These are phyloP conservation scores for Chamaenerion angustifolium DNA, from an alignment of 345 rosid genomes.

Conservation along the genomic window DNA sequence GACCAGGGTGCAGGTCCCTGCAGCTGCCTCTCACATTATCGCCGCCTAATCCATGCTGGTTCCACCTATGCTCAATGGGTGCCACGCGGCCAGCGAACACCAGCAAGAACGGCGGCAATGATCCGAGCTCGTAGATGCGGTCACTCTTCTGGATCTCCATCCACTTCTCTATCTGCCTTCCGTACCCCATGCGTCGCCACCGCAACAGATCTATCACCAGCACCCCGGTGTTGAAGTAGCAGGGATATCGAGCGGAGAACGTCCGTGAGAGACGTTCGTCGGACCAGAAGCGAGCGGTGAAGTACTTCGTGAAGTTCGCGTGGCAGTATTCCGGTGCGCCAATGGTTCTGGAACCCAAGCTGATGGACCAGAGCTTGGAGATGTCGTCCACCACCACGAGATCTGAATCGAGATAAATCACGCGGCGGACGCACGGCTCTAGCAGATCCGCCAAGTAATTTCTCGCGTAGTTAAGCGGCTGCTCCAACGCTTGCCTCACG, in stretches of 20 bases:
- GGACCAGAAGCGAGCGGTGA: conserved; percentile 67
- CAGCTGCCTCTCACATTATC: conserved; percentile 90
- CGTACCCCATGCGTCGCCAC: conserved; percentile 71
- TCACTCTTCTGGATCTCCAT: conserved; percentile 88
- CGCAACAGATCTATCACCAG: conserved; percentile 89
- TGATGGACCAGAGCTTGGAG: conserved; percentile 60
- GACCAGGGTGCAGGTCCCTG: conserved; percentile 79
- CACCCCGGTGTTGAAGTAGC: conserved; percentile 90
- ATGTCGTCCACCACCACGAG: conserved; percentile 78
- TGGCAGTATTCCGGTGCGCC: conserved; percentile 96
- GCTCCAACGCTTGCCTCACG: conserved; percentile 86
- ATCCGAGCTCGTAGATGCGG: conserved; percentile 86
- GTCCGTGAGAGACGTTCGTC: conserved; percentile 31
- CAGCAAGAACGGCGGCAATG: conserved; percentile 77
- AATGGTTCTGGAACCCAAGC: conserved; percentile 51
- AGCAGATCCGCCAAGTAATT: conserved; percentile 72
- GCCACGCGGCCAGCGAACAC: conserved; percentile 86
- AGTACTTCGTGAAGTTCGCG: conserved; percentile 86
- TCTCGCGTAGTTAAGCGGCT: conserved; percentile 88
- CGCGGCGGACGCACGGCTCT: conserved; percentile 76
- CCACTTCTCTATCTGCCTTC: conserved; percentile 78
- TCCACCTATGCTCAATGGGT: conserved; percentile 91
- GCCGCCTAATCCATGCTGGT: conserved; percentile 92
- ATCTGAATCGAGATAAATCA: conserved; percentile 87
- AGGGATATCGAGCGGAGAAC: conserved; percentile 48